These are phyloP conservation scores for Pezicula radicicola DNA, from an alignment of 2,329 filamentous ascomycete species.

Conservation along the genomic window DNA sequence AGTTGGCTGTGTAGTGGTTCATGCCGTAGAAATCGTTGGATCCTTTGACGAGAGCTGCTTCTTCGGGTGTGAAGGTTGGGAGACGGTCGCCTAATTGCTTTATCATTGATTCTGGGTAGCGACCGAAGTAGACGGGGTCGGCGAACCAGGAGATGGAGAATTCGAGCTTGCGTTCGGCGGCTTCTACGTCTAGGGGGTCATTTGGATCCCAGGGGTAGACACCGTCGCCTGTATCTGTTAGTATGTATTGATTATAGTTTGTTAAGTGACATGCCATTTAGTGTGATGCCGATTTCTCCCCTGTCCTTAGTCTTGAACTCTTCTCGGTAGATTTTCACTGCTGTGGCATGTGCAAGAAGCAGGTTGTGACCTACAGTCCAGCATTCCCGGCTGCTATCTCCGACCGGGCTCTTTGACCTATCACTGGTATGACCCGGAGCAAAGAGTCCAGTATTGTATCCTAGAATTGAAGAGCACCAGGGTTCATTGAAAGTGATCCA, in stretches of 20 bases:
- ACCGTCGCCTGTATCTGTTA: constrained; percentile 59
- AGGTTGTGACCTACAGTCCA: constrained; percentile 83
- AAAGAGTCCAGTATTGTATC: constrained; percentile 74
- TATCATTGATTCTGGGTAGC: constrained; percentile 81
- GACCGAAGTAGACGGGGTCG: constrained; percentile 81
- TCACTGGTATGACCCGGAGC: constrained; percentile 82
- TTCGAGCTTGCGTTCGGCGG: constrained; percentile 77
- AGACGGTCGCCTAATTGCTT: constrained; percentile 76
- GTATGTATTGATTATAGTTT: background rate
- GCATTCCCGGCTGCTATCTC: constrained; percentile 73
- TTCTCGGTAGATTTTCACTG: constrained; percentile 78
- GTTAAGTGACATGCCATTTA: constrained; percentile 61
- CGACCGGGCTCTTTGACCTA: constrained; percentile 64
- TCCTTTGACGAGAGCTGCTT: constrained; percentile 72
- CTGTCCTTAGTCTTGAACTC: constrained; percentile 72
- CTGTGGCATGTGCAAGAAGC: constrained; percentile 74
- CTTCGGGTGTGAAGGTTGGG: constrained; percentile 70
- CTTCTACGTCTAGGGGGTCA: constrained; percentile 72
- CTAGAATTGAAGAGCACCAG: constrained; percentile 79
- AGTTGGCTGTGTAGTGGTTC: constrained; percentile 92
- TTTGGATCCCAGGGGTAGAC: constrained; percentile 79
- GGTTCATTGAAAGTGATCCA: constrained; percentile 94
- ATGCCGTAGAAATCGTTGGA: constrained; percentile 93
- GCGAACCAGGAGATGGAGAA: constrained; percentile 88
- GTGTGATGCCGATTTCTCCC: constrained; percentile 81